A percentile compares a stretch with the other conserved stretches of the same genome.
phyloP scores from a whole-genome alignment of 306 rosid genomes.

The Rosa rugosa region DNA sequence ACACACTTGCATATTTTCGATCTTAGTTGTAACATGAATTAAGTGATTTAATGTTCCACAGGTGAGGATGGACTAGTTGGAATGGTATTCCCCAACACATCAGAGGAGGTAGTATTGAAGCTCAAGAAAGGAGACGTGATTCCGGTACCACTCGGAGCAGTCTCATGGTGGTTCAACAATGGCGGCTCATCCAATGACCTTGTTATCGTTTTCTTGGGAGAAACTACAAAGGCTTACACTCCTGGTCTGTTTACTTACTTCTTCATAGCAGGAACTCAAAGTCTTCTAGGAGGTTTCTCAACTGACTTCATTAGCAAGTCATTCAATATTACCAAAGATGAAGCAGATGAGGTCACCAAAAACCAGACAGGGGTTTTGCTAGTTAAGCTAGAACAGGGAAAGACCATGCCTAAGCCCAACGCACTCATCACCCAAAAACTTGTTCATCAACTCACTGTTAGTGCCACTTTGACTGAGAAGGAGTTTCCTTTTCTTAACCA shows the following conservation, averaged over 20 bases:
- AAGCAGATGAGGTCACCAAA: conserved; percentile 35
- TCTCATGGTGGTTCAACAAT: conserved; percentile 80
- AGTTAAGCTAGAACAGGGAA: conserved; percentile 27
- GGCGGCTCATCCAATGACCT: conserved; percentile 42
- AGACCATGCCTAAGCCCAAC: conserved; percentile 45
- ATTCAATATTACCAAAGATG: conserved; percentile 30
- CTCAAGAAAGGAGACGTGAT: conserved; percentile 54
- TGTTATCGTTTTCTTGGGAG: conserved; percentile 41
- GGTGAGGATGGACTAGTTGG: conserved; percentile 56
- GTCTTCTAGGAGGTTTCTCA: conserved; percentile 46
- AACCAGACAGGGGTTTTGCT: conserved; percentile 46
- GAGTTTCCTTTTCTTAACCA: conserved; percentile 43
- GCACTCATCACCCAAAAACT: conserved; percentile 6
- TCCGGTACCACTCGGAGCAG: conserved; percentile 46
- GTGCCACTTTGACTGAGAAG: conserved; percentile 26
- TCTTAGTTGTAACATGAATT: neutral
- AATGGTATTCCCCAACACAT: conserved; percentile 25
- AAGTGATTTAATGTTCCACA: conserved; percentile 1
- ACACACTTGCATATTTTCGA: too few relatives aligned
- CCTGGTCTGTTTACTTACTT: conserved; percentile 54
- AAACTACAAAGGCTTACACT: conserved; percentile 37
- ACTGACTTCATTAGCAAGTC: conserved; percentile 34
- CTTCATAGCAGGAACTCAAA: conserved; percentile 41
- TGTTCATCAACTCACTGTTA: conserved; percentile 41
- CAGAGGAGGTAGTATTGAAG: conserved; percentile 46